Conservation (phyloP, 768 basidiomycete genomes). For the Trametes cingulata region DNA sequence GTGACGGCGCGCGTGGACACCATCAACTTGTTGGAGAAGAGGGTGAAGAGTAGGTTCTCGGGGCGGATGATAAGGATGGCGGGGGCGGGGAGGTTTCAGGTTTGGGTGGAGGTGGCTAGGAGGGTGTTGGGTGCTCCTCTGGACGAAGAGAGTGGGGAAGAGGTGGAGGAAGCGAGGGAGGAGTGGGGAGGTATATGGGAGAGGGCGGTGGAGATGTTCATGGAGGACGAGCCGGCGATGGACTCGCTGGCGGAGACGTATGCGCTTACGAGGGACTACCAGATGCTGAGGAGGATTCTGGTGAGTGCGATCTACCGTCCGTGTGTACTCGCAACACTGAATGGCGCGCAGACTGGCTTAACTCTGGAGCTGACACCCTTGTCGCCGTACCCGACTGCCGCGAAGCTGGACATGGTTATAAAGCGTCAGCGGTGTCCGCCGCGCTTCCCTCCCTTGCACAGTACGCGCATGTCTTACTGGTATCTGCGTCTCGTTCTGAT, state of each 20-base stretch:
- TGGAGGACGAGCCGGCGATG: constrained; percentile 48
- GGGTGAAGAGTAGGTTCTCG: constrained; percentile 97
- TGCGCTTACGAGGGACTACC: constrained; percentile 59
- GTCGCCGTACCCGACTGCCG: constrained; percentile 54
- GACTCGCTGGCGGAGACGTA: constrained; percentile 59
- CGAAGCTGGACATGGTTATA: constrained; percentile 42
- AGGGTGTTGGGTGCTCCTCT: constrained; percentile 42
- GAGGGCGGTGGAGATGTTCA: constrained; percentile 54
- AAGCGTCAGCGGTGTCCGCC: constrained; percentile 58
- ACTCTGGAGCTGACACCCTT: constrained; percentile 44
- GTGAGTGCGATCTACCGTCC: constrained; percentile 41
- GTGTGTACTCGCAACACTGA: neutral
- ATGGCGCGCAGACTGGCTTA: neutral
- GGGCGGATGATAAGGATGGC: constrained; percentile 83
- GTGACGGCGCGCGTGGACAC: constrained; percentile 86
- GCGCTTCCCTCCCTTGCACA: constrained; percentile 50
- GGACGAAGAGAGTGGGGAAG: neutral
- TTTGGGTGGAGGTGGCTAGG: constrained; percentile 54
- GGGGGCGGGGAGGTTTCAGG: constrained; percentile 50
- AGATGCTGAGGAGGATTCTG: constrained; percentile 58
- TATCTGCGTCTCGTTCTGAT: neutral
- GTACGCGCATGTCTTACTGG: constrained; percentile 39
- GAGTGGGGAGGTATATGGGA: constrained; percentile 70
- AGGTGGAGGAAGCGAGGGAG: constrained; percentile 30
- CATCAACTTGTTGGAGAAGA: constrained; percentile 87